Percentiles rank a stretch among this genome's conserved stretches.
phyloP scores from a whole-genome alignment of 768 basidiomycete species.

The Trametes cinnabarina region DNA sequence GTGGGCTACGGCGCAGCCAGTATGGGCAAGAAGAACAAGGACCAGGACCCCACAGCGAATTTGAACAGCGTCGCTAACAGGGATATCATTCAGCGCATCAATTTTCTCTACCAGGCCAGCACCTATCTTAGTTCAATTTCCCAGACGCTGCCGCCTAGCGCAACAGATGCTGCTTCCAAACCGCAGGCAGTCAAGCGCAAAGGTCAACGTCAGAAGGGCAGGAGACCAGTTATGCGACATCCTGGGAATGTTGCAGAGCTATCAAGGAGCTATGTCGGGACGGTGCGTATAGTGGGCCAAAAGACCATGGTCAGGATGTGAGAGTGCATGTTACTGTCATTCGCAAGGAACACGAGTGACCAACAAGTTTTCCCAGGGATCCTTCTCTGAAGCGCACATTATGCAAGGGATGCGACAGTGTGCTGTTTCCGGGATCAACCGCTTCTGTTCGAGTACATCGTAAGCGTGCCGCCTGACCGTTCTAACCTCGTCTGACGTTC shows the following conservation, averaged over 20 bases:
- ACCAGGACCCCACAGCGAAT: conserved; percentile 47
- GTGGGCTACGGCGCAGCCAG: neutral
- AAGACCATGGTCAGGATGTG: conserved; percentile 80
- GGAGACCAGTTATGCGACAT: conserved; percentile 31
- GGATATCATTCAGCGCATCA: conserved; percentile 80
- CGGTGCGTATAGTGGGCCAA: conserved; percentile 69
- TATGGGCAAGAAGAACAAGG: conserved; percentile 72
- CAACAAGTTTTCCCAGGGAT: conserved; percentile 49
- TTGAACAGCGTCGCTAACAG: conserved; percentile 58
- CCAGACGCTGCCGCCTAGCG: conserved; percentile 16
- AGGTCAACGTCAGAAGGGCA: conserved; percentile 21
- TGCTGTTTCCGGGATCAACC: conserved; percentile 68
- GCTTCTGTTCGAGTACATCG: conserved; percentile 64
- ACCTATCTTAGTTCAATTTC: conserved; percentile 50
- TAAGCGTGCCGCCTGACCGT: conserved; percentile 30
- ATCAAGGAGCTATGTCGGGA: conserved; percentile 59
- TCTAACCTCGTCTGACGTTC: neutral
- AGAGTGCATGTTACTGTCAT: conserved; percentile 16
- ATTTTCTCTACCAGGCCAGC: conserved; percentile 83
- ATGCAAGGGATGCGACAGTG: conserved; percentile 64
- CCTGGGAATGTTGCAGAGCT: conserved; percentile 45
- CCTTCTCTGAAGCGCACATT: conserved; percentile 79
- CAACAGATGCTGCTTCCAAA: neutral
- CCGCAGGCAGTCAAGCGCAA: neutral
- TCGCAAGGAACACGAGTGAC: neutral